Evolutionary conservation across 2,329 filamentous ascomycete genomes (phyloP), one percentile per base, ranked within the genome.

Genomic region (Arachnopeziza araneosa): DNA sequence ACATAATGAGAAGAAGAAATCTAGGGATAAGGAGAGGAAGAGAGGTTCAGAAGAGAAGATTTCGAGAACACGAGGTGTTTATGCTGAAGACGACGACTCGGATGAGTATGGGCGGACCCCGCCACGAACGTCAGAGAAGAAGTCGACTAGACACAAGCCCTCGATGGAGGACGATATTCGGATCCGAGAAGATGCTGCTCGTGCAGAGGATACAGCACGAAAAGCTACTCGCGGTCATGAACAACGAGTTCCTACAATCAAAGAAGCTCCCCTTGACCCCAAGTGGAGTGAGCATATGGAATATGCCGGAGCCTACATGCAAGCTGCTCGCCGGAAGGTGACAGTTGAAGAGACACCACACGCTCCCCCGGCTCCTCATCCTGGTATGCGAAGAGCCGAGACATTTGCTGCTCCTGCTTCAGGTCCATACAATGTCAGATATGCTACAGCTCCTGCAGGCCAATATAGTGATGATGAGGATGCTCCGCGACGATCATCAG

Each of bases 11-110:
- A 71, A 66, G 65, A 70, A 67, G 67, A 75, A 69, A 66, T 66
- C 63, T 54, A 67, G 58, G 60, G 78, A 79, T 23, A 72, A 73
- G 65, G 71, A 74, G 51, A 71, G 64, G 52, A 77, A 78, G 54
- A 73, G 71, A 55, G 75, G 65, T 5, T 58, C 64, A 1, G 71
- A 73, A 21, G 71, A 73, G 57, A 73, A 71, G 57, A 54, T 61
- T 10, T 61, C 63, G 22, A 62, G 65, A 50, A 58, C 59, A 36
- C 49, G 57, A 17, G 24, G 53, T 10, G 55, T 66, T 19, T 68
- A 67, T 60, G 64, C 68, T 9, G 68, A 71, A 17, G 69, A 68
- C 21, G 68, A 70, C 49, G 65, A 65, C 24, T 64, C 67, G 26
- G 66, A 68, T 21, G 63, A 68, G 30, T 60, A 54, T 32, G 52